Evolutionary conservation across 257 asterid species (phyloP).

Genomic region (Capsicum baccatum): DNA sequence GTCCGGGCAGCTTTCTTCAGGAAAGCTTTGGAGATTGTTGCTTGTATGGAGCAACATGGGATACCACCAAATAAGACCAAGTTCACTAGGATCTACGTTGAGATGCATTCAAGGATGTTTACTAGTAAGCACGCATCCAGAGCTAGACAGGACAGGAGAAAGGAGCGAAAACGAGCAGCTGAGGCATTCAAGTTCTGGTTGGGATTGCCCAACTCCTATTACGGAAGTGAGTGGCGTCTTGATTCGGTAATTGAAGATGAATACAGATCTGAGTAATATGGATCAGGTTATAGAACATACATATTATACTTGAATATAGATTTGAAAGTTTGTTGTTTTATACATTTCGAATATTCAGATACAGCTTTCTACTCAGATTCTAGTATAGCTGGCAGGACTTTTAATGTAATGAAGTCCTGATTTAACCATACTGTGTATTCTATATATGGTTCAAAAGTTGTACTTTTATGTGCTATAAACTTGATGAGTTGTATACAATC

Average conservation of each 20-base stretch:
- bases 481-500: neutral
- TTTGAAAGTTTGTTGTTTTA: conserved; percentile 8
- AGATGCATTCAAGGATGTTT: conserved; percentile 99
- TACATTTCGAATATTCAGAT: neutral
- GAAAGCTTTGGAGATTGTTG: conserved; percentile 90
- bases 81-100: conserved; percentile 88
- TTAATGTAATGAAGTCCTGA: neutral
- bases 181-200: conserved; percentile 99
- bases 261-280: conserved; percentile 32
- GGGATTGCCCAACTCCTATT: conserved; percentile 91
- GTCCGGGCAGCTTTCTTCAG: conserved; percentile 92
- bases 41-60: conserved; percentile 90
- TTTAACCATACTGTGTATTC: neutral
- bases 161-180: conserved; percentile 89
- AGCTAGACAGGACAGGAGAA: conserved; percentile 86
- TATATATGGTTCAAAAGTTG: neutral
- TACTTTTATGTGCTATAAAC: neutral
- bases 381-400: conserved; percentile 10
- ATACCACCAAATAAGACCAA: conserved; percentile 87
- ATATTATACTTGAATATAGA: conserved; percentile 4
- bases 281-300: conserved; percentile 18
- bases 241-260: conserved; percentile 58
- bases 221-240: conserved; percentile 87
- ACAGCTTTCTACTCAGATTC: neutral
- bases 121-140: conserved; percentile 98